Base-by-base conservation (phyloP, 768 basidiomycete species). In the Hysterangium stoloniferum region DNA sequence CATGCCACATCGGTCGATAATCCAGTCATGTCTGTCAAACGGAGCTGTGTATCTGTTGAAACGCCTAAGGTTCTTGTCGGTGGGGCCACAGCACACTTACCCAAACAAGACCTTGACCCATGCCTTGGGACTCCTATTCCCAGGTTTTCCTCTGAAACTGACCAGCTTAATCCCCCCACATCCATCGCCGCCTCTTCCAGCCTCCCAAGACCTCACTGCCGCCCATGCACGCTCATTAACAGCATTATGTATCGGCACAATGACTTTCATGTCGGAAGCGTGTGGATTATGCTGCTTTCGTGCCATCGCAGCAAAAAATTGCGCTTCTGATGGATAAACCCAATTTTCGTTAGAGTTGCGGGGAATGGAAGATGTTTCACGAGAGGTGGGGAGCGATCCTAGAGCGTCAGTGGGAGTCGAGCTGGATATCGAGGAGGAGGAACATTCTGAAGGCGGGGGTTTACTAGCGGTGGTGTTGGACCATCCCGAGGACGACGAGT, bases 281-380 rank as follows among this genome's bases (percentile, higher is more conserved):
- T 82, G 75, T 3, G 94, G 94, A 48, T 84, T 80, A 64, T 96
- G 89, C 59, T 96, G 82, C 70, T 98, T 98, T 53, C 95, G 81
- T 52, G 82, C 78, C 84, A 99, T 93, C 17, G 96, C 95, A n/a
- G 86, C 75, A 66, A 87, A 98, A 75, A 99, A 99, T 68, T 97
- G 95, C n/a, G 86, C 80, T 64, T 97, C 91, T 17, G 95, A 97
- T 20, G 96, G 96, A 67, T 99, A 99, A 42, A 96, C 87, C 96
- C 96, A 99, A 51, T 91, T 84, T 36, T 74, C 75, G 43, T 80
- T 79, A 35, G 72, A 66, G 17, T 70, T 63, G 59, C 82, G 80
- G 15, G 95, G 95, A 62, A 98, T 98, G 24, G 89, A 87, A 5
- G 93, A 96, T 25, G 77, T 73, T 64, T 90, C 84, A 56, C 95